Conservation (phyloP, 768 basidiomycete species). For the Trametes elegans region DNA sequence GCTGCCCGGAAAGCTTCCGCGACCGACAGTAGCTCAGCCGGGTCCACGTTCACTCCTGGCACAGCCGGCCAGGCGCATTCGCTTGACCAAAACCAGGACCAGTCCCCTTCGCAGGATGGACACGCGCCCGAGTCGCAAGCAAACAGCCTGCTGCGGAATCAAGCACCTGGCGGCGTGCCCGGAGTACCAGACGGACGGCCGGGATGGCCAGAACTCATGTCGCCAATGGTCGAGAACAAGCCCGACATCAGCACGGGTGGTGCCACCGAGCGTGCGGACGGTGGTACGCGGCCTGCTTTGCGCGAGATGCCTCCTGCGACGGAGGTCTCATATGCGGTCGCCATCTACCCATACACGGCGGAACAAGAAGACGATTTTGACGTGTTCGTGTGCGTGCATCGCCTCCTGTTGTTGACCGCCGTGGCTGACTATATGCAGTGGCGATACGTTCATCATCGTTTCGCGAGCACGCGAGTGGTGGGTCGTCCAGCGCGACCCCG, state of each 20-base stretch:
- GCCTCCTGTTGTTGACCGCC: constrained; percentile 9
- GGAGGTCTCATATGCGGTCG: constrained; percentile 89
- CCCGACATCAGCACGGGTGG: constrained; percentile 33
- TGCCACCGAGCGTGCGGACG: constrained; percentile 34
- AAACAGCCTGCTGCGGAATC: constrained; percentile 42
- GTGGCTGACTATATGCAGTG: constrained; percentile 43
- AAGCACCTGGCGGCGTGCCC: constrained; percentile 50
- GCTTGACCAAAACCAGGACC: constrained; percentile 37
- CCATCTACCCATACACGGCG: constrained; percentile 98
- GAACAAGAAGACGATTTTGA: constrained; percentile 99
- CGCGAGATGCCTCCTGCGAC: constrained; percentile 34
- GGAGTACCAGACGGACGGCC: constrained; percentile 59
- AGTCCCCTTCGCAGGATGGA: constrained; percentile 29
- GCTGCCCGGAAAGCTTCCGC: constrained; percentile 71
- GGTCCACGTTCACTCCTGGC: constrained; percentile 31
- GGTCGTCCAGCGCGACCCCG: constrained; percentile 95
- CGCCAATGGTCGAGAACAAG: constrained; percentile 52
- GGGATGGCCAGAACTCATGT: constrained; percentile 74
- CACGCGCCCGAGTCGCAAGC: constrained; percentile 65
- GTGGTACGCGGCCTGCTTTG: constrained; percentile 22
- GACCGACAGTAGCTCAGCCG: constrained; percentile 37
- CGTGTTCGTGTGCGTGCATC: constrained; percentile 71
- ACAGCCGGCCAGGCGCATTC: constrained; percentile 32
- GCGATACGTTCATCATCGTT: constrained; percentile 90
- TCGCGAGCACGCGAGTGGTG: constrained; percentile 98